phyloP scores from a whole-genome alignment of 1,284 basidiomycete species.

The Melampsora medusae region DNA sequence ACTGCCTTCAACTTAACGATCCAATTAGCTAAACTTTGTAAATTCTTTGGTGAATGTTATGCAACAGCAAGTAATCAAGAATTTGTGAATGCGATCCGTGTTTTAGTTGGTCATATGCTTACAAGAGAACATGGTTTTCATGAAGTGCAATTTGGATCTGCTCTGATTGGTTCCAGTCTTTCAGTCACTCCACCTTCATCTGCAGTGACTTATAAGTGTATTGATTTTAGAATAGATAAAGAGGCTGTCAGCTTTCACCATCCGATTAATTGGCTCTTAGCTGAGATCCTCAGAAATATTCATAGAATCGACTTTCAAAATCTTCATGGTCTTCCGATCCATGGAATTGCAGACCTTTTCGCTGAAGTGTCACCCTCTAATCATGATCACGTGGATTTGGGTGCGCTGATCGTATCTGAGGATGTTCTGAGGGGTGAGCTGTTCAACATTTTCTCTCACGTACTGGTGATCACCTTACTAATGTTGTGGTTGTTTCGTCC shows the following conservation, averaged over 20 bases:
- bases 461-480: not conserved
- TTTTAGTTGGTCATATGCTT: conserved; percentile 60
- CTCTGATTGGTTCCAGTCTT: conserved; percentile 57
- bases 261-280: conserved; percentile 84
- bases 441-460: not conserved
- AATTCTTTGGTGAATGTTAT: conserved; percentile 80
- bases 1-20: conserved; percentile 87
- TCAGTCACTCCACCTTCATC: conserved; percentile 38
- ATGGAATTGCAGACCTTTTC: conserved; percentile 32
- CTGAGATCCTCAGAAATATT: conserved; percentile 73
- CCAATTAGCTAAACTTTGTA: conserved; percentile 79
- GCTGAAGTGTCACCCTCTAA: conserved; percentile 6
- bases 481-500: conserved; percentile 7
- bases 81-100: conserved; percentile 68
- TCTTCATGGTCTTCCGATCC: conserved; percentile 55
- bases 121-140: conserved; percentile 62
- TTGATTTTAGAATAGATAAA: conserved; percentile 41
- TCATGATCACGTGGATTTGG: conserved; percentile 29
- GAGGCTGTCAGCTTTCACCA: conserved; percentile 91
- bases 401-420: conserved; percentile 14
- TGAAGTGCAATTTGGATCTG: conserved; percentile 65
- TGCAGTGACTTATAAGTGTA: conserved; percentile 50
- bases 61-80: conserved; percentile 63
- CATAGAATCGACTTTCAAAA: conserved; percentile 62
- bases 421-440: conserved; percentile 37